These are phyloP conservation scores for Phanerochaete sordida DNA, from an alignment of 768 basidiomycete species.

Conservation along the genomic window DNA sequence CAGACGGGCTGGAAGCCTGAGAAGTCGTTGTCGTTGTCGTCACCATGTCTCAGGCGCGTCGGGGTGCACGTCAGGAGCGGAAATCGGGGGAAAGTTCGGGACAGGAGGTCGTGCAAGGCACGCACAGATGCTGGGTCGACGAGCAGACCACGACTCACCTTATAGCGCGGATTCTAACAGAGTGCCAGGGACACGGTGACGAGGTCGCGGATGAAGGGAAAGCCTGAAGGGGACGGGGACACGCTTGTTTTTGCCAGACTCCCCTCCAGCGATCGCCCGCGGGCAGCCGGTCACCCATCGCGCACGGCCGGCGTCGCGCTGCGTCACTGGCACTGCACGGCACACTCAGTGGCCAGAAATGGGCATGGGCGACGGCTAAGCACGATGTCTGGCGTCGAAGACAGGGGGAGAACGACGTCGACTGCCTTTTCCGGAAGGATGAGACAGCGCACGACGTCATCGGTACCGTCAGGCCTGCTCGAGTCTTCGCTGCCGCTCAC, in stretches of 20 bases:
- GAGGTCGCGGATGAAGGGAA: neutral
- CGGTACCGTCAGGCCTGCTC: neutral
- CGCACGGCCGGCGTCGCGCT: too few relatives aligned
- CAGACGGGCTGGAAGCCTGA: neutral
- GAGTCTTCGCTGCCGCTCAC: neutral
- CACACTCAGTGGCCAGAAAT: neutral
- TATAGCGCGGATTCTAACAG: neutral
- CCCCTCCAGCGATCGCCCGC: neutral
- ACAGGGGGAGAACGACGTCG: neutral
- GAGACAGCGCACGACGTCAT: constrained; percentile 1
- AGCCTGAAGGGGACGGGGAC: neutral
- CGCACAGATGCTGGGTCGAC: neutral
- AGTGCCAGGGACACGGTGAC: neutral
- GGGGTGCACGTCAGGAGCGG: neutral
- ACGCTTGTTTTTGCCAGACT: neutral
- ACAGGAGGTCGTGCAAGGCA: neutral
- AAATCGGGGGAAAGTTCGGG: neutral
- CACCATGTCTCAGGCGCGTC: neutral
- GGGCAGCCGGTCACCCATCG: neutral
- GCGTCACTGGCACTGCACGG: too few relatives aligned
- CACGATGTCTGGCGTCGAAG: neutral
- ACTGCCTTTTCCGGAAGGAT: neutral
- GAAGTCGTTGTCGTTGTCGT: neutral
- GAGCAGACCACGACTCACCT: neutral
- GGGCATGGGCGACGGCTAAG: neutral